Base-by-base conservation (phyloP, 2,329 filamentous ascomycete species). In the Periconia sp. region DNA sequence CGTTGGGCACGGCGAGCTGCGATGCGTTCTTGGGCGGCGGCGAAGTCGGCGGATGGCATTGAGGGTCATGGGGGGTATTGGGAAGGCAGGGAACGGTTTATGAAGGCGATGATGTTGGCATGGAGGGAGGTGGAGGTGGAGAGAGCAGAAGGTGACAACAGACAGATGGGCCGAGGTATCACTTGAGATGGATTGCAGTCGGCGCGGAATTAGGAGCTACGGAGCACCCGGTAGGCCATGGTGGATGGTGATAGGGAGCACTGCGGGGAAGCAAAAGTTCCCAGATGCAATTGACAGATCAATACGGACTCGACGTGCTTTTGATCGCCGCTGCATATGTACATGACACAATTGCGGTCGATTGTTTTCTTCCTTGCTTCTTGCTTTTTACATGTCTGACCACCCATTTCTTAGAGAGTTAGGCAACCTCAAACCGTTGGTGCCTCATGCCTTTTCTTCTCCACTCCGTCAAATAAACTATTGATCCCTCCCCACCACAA, bases 11-110 rank as follows among this genome's bases (percentile, higher is more conserved):
- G 90, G 66, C 92, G 90, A 64, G 89, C 88, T 61, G 89, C 83
- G 56, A 97, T 86, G 72, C 92, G 90, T 77, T 90, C 84, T 79
- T 97, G 92, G 61, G 93, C 93, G 73, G 91, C 88, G 74, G 90
- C 88, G 77, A 97, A 97, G 76, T 89, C 89, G 70, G 82, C 78
- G 51, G 81, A 79, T 52, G 61, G 65, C 70, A 73, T 73, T 61
- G 57, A 54, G 54, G 55, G 46, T 49, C 62, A 66, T 64, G 58
- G 59, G 42, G 45, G 30, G 30, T 33, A 3, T 48, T 15, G 30
- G 41, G 37, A 31, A 42, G 14, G 45, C 45, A 3, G 11, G 33
- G 15, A 11, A 37, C 33, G 33, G 33, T 37, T 27, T n/a, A 41
- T 14, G 44, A 23, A 30, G 31, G 54, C 33, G 45, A 17, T 7